phyloP scores from a whole-genome alignment of 257 asterid species.

The Haberlea rhodopensis region DNA sequence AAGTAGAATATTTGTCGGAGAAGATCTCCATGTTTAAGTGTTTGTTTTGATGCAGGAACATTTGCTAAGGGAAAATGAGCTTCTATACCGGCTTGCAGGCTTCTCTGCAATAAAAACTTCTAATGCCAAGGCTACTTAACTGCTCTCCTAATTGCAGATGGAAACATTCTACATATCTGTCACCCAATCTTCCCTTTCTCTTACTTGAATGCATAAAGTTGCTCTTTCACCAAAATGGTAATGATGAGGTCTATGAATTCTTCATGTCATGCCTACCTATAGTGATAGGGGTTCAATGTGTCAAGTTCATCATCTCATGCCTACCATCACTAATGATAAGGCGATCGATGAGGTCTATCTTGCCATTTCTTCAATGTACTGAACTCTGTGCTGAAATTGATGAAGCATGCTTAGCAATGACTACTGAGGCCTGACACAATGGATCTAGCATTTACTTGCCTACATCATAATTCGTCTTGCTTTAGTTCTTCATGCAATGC shows the following conservation, averaged over 20 bases:
- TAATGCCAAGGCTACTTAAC: slow-evolving; percentile 64
- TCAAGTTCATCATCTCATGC: slow-evolving; percentile 72
- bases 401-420: slow-evolving; percentile 83
- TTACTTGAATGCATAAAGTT: slow-evolving; percentile 50
- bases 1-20: slow-evolving; percentile 25
- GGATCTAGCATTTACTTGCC: slow-evolving; percentile 61
- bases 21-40: slow-evolving; percentile 52
- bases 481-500: slow-evolving; percentile 83
- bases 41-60: slow-evolving; percentile 91
- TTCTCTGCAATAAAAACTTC: slow-evolving; percentile 61
- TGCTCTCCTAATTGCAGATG: slow-evolving; percentile 70
- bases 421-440: slow-evolving; percentile 55
- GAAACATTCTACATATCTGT: slow-evolving; percentile 58
- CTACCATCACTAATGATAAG: slow-evolving; percentile 58
- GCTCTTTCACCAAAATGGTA: slow-evolving; percentile 58
- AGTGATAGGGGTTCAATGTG: slow-evolving; percentile 37
- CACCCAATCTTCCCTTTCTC: slow-evolving; percentile 48
- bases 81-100: slow-evolving; percentile 63
- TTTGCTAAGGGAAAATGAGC: slow-evolving; percentile 61
- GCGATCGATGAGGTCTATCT: slow-evolving; percentile 65
- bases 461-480: slow-evolving; percentile 56
- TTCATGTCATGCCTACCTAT: slow-evolving; percentile 39
- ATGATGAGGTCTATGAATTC: slow-evolving; percentile 42
- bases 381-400: slow-evolving; percentile 70
- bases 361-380: slow-evolving; percentile 75